Base-by-base conservation (phyloP, 257 asterid species). In the Solanum boliviense region DNA sequence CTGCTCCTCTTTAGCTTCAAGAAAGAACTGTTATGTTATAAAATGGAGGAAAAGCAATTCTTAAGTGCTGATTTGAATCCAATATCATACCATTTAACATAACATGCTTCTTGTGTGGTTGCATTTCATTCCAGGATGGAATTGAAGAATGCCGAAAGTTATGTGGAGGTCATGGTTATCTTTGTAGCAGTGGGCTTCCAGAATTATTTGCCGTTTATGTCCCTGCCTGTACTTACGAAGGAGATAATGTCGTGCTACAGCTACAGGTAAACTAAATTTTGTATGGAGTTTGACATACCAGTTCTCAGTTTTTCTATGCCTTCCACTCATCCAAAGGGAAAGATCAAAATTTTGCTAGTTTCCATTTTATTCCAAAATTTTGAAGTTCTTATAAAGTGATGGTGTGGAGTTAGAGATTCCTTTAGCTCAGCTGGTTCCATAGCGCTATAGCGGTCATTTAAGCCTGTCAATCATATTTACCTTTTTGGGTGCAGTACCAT, bases 111-210 rank as follows among this genome's bases (percentile, higher is more conserved):
- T 46, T 81, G 29, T 62, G 6, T 82, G 70, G 10, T 82, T 82
- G 44, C 11, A 48, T 48, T 9, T 82, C 23, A 36, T 85, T 89
- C 56, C 89, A 97, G 99, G 99, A 97, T 93, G 99, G 98, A 79
- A 96, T 96, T 87, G 99, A 97, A 92, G 99, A 96, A 93, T 94
- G 99, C 88, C 95, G 98, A 44, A 97, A 97, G 89, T 86, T 97
- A 89, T 97, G 99, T 92, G 99, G 99, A 84, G 99, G 99, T 83
- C 99, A 97, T 90, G 99, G 99, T 82, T 97, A 96, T 90, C 97
- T 97, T 71, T 94, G 98, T 91, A 93, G 93, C 91, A 97, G 99
- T 91, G 99, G 99, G 88, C 99, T 96, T 90, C 99, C 99, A 48
- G 99, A 97, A 89, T 90, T 96, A 90, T 96, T 96, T 92, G 99